Conservation (phyloP, 805 yeast species). For the Cyberlindnera veronae region DNA sequence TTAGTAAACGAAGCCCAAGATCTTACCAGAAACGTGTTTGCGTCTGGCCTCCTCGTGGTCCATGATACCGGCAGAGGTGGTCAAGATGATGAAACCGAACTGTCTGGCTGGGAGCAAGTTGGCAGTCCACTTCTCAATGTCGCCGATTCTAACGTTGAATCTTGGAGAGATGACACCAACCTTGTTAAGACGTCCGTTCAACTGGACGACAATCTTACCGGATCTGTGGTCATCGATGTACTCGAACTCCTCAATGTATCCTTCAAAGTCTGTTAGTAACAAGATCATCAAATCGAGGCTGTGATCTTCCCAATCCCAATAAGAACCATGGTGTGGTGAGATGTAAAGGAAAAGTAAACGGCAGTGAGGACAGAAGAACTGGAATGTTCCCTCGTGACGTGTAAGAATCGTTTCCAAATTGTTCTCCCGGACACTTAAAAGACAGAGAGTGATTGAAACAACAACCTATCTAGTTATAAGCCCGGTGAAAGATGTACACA, state of each 20-base stretch:
- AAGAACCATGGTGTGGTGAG: neutral
- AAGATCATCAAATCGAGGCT: neutral
- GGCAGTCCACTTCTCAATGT: conserved; percentile 97
- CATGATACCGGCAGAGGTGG: conserved; percentile 99
- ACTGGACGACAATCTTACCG: conserved; percentile 93
- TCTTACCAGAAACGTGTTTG: conserved; percentile 99
- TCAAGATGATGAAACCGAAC: conserved; percentile 94
- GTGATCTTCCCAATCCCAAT: neutral
- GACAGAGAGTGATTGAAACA: conserved; percentile 91
- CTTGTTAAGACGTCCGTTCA: conserved; percentile 97
- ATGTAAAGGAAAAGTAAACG: conserved; percentile 38
- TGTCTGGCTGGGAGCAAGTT: conserved; percentile 98
- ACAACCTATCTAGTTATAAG: conserved; percentile 98
- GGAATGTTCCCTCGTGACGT: conserved; percentile 25
- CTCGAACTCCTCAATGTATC: conserved; percentile 95
- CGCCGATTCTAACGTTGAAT: conserved; percentile 92
- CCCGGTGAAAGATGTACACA: conserved; percentile 50
- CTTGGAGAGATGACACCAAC: conserved; percentile 99
- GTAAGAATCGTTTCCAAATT: conserved; percentile 33
- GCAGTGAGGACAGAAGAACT: conserved; percentile 14
- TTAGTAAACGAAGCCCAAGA: conserved; percentile 95
- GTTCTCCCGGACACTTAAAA: conserved; percentile 95
- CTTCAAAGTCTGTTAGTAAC: conserved; percentile 13
- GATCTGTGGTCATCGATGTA: conserved; percentile 98
- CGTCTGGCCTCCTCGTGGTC: conserved; percentile 99